Percentiles rank a stretch among this genome's conserved stretches.
Evolutionary conservation across 2,329 filamentous ascomycete species (phyloP).

Genomic region (Pseudogymnoascus sp.): DNA sequence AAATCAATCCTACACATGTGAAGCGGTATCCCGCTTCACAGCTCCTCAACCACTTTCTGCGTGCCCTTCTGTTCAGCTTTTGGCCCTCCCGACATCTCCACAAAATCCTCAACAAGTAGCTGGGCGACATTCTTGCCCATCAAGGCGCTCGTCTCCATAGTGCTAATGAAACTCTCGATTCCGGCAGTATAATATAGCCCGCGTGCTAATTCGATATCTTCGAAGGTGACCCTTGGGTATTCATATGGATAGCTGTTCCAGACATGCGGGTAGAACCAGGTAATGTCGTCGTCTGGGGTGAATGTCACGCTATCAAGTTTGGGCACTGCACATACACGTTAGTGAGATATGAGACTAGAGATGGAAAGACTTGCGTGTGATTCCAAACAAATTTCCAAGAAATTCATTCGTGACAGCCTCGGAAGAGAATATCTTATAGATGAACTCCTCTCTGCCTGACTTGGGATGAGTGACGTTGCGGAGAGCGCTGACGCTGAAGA

Average conservation of each 20-base stretch:
- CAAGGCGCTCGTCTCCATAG: slow-evolving; percentile 92
- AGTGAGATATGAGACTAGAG: slow-evolving; percentile 12
- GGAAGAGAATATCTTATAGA: slow-evolving; percentile 61
- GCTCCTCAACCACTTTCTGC: slow-evolving; percentile 12
- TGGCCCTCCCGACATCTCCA: slow-evolving; percentile 19
- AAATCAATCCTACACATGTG: not conserved
- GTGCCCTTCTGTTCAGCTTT: not conserved
- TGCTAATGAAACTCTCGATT: slow-evolving; percentile 91
- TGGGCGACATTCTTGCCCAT: slow-evolving; percentile 82
- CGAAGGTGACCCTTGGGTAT: slow-evolving; percentile 79
- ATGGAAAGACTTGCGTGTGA: slow-evolving; percentile 16
- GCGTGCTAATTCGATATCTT: slow-evolving; percentile 62
- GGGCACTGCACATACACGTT: slow-evolving; percentile 16
- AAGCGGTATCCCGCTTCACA: slow-evolving; percentile 2
- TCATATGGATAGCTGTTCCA: slow-evolving; percentile 85
- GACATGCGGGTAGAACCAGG: slow-evolving; percentile 68
- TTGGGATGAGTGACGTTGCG: slow-evolving; percentile 54
- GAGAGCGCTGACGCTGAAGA: slow-evolving; percentile 80
- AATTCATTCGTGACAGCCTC: slow-evolving; percentile 45
- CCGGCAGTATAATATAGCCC: slow-evolving; percentile 64
- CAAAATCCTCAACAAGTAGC: slow-evolving; percentile 57
- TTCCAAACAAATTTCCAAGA: slow-evolving; percentile 45
- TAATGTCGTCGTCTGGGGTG: slow-evolving; percentile 40
- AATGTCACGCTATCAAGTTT: slow-evolving; percentile 17
- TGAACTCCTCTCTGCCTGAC: slow-evolving; percentile 45